Conservation (phyloP, 2,329 filamentous ascomycete species). For the Chaetomium olivaceum region DNA sequence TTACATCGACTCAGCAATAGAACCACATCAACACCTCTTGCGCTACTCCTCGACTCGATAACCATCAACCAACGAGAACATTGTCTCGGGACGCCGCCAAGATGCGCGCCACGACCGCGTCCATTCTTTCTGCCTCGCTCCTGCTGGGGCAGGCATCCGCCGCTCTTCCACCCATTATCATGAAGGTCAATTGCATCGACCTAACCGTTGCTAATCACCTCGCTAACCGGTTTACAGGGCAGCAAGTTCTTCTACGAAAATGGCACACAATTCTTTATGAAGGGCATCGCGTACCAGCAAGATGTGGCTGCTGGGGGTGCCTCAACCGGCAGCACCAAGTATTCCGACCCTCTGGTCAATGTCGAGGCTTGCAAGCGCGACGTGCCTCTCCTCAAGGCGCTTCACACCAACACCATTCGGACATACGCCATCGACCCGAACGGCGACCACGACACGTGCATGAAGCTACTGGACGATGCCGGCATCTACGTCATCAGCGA, state of each 20-base stretch:
- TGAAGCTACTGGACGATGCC: constrained; percentile 76
- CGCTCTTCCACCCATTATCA: constrained; percentile 60
- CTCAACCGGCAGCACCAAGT: constrained; percentile 54
- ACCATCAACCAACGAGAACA: neutral
- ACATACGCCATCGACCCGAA: constrained; percentile 89
- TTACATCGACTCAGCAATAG: neutral
- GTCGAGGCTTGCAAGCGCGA: constrained; percentile 74
- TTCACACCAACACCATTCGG: constrained; percentile 90
- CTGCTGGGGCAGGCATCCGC: constrained; percentile 45
- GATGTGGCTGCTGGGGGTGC: constrained; percentile 61
- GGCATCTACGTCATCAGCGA: constrained; percentile 97
- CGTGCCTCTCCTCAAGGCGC: constrained; percentile 73
- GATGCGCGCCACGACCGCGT: constrained; percentile 37
- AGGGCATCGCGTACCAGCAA: constrained; percentile 93
- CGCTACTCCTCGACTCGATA: neutral
- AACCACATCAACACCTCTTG: neutral
- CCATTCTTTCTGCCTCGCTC: constrained; percentile 40
- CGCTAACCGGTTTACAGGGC: constrained; percentile 32
- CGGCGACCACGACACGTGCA: constrained; percentile 77
- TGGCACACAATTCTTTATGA: constrained; percentile 71
- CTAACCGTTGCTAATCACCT: neutral
- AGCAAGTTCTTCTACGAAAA: constrained; percentile 78
- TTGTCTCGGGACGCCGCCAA: constrained; percentile 18
- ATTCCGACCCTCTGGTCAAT: constrained; percentile 82
- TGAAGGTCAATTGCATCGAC: constrained; percentile 54